phyloP scores from a whole-genome alignment of 2,329 filamentous ascomycete species.

The Raffaelea deltoideospora region DNA sequence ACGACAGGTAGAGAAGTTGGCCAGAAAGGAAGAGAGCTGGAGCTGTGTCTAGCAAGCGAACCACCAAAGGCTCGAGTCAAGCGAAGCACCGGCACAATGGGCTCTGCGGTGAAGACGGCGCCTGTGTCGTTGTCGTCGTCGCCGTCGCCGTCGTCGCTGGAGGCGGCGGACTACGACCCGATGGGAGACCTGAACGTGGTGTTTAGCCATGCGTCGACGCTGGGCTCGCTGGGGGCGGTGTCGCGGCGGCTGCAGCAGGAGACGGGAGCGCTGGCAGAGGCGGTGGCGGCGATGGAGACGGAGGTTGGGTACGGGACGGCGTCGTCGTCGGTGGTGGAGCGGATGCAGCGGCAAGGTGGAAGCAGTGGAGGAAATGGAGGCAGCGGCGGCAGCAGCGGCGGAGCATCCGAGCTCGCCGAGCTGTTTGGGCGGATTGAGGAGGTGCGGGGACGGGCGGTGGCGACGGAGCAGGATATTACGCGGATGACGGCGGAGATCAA shows the following conservation, averaged over 20 bases:
- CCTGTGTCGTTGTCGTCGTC: too few relatives aligned
- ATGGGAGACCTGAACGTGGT: slow-evolving; percentile 86
- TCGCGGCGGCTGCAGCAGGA: slow-evolving; percentile 59
- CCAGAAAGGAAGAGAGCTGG: too few relatives aligned
- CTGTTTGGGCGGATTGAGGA: slow-evolving; percentile 92
- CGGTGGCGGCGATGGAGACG: slow-evolving; percentile 59
- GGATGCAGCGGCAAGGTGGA: too few relatives aligned
- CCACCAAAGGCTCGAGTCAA: too few relatives aligned
- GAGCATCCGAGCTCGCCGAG: slow-evolving; percentile 82
- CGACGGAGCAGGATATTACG: slow-evolving; percentile 91
- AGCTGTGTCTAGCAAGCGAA: too few relatives aligned
- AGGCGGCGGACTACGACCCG: slow-evolving; percentile 36
- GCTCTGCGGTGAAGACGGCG: too few relatives aligned
- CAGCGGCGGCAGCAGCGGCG: slow-evolving; percentile 71
- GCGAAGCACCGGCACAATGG: background rate
- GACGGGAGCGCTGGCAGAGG: slow-evolving; percentile 66
- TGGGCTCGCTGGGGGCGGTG: slow-evolving; percentile 61
- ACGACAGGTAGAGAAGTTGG: too few relatives aligned
- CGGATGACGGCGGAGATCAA: slow-evolving; percentile 99
- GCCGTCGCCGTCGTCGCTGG: too few relatives aligned
- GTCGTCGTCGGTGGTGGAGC: slow-evolving; percentile 76
- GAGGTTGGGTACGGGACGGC: slow-evolving; percentile 74
- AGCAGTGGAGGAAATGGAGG: too few relatives aligned
- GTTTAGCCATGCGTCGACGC: slow-evolving; percentile 77
- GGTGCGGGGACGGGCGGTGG: slow-evolving; percentile 73